A percentile compares a stretch with the other conserved stretches of the same genome.
phyloP scores from a whole-genome alignment of 306 rosid genomes.

The Prunus davidiana region DNA sequence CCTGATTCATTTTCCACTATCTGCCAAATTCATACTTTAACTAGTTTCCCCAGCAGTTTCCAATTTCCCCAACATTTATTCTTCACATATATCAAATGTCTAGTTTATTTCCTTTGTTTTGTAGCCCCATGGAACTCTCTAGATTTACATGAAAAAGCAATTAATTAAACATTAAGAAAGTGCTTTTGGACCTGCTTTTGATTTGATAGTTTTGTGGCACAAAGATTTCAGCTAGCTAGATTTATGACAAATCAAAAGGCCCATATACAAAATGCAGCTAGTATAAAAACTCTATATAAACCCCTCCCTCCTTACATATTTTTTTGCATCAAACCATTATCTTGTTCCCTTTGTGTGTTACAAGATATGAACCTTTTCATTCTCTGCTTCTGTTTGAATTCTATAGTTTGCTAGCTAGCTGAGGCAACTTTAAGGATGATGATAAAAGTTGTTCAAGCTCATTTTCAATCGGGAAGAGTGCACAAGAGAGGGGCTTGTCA shows the following conservation, averaged over 20 bases:
- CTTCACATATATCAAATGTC: no score
- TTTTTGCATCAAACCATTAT: background rate
- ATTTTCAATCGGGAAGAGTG: slow-evolving; percentile 31
- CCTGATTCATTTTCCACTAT: no score
- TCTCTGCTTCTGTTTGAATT: background rate
- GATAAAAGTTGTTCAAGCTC: slow-evolving; percentile 25
- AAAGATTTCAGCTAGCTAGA: background rate
- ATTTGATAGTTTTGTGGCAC: no score
- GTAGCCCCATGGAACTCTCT: no score
- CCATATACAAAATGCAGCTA: background rate
- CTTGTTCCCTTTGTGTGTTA: no score
- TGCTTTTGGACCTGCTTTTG: no score
- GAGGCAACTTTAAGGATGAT: background rate
- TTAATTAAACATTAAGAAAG: no score
- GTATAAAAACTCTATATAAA: background rate
- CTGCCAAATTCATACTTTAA: no score
- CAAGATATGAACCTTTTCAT: background rate
- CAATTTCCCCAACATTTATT: no score
- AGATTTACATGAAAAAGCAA: no score
- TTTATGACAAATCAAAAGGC: background rate
- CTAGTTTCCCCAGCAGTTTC: no score
- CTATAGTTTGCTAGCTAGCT: background rate
- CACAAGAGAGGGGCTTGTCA: slow-evolving; percentile 41
- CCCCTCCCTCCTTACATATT: background rate
- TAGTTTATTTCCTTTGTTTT: no score